Conservation (phyloP, 2,329 filamentous ascomycete genomes). For the Aspergillus sp. region DNA sequence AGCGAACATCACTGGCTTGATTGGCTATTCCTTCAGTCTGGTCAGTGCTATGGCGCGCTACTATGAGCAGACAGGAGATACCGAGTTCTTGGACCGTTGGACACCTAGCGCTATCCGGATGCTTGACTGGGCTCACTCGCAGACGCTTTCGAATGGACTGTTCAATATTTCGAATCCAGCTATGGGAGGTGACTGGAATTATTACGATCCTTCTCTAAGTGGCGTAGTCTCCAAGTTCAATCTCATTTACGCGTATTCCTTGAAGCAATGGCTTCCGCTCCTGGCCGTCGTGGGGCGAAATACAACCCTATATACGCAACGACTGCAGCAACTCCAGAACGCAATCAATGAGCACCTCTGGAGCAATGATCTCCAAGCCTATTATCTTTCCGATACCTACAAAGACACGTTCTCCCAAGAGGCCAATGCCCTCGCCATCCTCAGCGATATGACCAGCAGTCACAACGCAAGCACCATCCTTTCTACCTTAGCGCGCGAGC, state of each 20-base stretch:
- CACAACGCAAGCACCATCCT: constrained; percentile 2
- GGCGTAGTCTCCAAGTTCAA: constrained; percentile 10
- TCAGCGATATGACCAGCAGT: constrained; percentile 2
- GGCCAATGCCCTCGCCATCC: constrained; percentile 9
- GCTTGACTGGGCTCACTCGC: constrained; percentile 11
- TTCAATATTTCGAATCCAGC: constrained; percentile 7
- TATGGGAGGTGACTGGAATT: constrained; percentile 10
- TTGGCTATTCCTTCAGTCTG: constrained; percentile 9
- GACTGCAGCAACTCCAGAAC: constrained; percentile 1
- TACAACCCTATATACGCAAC: constrained; percentile 1
- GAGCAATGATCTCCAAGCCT: constrained; percentile 7
- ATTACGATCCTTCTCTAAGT: constrained; percentile 6
- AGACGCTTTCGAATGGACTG: constrained; percentile 6
- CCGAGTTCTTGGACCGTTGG: constrained; percentile 6
- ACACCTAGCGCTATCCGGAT: constrained; percentile 3
- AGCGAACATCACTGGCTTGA: constrained; percentile 9
- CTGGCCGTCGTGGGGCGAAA: constrained; percentile 3
- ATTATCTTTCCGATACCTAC: constrained; percentile 5
- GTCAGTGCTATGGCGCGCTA: constrained; percentile 5
- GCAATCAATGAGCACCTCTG: constrained; percentile 9
- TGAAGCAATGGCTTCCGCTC: constrained; percentile 7
- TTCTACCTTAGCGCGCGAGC: constrained; percentile 4
- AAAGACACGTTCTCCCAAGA: constrained; percentile 10
- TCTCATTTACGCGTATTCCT: constrained; percentile 6
- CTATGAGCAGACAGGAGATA: constrained; percentile 7